Percentiles rank a stretch among this genome's conserved stretches.
phyloP scores from a whole-genome alignment of 2,329 filamentous ascomycete species.

The Bertia moriformis region DNA sequence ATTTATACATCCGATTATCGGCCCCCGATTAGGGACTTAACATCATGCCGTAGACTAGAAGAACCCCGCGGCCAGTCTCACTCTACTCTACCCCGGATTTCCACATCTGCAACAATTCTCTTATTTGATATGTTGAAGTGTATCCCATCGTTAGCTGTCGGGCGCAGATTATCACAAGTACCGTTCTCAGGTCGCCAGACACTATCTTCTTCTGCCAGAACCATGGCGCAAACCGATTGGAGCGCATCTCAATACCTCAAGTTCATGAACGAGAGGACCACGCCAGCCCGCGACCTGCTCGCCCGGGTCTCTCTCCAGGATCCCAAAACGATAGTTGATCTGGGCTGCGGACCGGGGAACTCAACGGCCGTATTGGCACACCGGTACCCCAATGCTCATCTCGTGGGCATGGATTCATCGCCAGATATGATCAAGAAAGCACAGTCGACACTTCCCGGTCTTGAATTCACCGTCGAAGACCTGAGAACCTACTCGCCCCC shows the following conservation, averaged over 20 bases:
- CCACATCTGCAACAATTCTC: no score
- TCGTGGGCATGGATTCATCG: conserved; percentile 38
- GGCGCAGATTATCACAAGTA: no score
- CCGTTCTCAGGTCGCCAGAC: no score
- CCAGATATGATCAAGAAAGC: conserved; percentile 39
- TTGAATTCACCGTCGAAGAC: conserved; percentile 30
- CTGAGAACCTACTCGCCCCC: conserved; percentile 22
- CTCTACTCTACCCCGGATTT: no score
- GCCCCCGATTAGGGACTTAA: no score
- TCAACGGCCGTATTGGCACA: conserved; percentile 31
- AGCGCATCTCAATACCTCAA: conserved; percentile 41
- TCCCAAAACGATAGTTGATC: conserved; percentile 32
- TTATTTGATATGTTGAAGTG: no score
- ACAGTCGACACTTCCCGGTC: conserved; percentile 17
- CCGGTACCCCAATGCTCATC: conserved; percentile 27
- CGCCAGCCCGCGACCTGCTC: conserved; percentile 35
- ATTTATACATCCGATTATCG: no score
- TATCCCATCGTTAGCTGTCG: no score
- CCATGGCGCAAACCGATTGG: no score
- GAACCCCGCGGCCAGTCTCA: no score
- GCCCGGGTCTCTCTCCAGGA: conserved; percentile 21
- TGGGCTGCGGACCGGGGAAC: conserved; percentile 47
- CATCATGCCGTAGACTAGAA: no score
- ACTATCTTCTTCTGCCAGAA: no score
- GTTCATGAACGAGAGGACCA: conserved; percentile 35